Evolutionary conservation across 2,329 filamentous ascomycete genomes (phyloP).

Genomic region (Cladosporium halotolerans): DNA sequence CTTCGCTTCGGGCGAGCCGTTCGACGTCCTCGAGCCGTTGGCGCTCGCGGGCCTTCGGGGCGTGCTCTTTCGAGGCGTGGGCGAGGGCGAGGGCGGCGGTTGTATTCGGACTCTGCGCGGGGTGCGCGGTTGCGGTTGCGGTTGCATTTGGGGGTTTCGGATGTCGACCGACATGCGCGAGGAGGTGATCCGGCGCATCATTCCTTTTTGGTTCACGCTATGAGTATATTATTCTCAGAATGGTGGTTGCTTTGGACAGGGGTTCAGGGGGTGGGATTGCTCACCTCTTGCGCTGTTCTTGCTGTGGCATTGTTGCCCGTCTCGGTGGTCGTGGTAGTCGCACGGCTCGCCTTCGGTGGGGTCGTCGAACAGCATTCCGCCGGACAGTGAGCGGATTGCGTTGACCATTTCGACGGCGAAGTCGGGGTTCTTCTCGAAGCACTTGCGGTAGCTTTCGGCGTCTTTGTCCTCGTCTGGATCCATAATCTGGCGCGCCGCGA

Average conservation of each 20-base stretch:
- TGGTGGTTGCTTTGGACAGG: background rate
- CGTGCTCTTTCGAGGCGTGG: background rate
- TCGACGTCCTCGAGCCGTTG: background rate
- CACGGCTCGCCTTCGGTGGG: slow-evolving; percentile 44
- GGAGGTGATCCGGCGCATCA: slow-evolving; percentile 7
- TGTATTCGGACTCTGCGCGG: slow-evolving; percentile 5
- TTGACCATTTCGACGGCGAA: slow-evolving; percentile 51
- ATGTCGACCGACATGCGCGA: slow-evolving; percentile 9
- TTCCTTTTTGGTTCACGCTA: slow-evolving; percentile 8
- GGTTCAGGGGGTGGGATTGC: background rate
- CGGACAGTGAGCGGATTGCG: slow-evolving; percentile 44
- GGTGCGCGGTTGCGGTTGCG: background rate
- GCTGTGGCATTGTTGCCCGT: slow-evolving; percentile 23
- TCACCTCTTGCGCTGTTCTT: slow-evolving; percentile 6
- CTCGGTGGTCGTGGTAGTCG: slow-evolving; percentile 46
- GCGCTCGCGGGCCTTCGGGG: background rate
- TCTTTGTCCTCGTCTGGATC: slow-evolving; percentile 46
- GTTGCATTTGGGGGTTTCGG: background rate
- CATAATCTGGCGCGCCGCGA: slow-evolving; percentile 54
- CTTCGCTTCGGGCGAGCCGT: slow-evolving; percentile 1
- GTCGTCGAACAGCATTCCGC: slow-evolving; percentile 47
- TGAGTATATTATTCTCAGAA: slow-evolving; percentile 7
- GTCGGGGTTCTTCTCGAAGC: slow-evolving; percentile 44
- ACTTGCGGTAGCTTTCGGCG: slow-evolving; percentile 44
- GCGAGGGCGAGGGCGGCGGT: background rate